Percentiles rank a stretch among this genome's conserved stretches.
These are phyloP conservation scores for Kuraishia cidri DNA, from an alignment of 805 yeast genomes.

Conservation along the genomic window DNA sequence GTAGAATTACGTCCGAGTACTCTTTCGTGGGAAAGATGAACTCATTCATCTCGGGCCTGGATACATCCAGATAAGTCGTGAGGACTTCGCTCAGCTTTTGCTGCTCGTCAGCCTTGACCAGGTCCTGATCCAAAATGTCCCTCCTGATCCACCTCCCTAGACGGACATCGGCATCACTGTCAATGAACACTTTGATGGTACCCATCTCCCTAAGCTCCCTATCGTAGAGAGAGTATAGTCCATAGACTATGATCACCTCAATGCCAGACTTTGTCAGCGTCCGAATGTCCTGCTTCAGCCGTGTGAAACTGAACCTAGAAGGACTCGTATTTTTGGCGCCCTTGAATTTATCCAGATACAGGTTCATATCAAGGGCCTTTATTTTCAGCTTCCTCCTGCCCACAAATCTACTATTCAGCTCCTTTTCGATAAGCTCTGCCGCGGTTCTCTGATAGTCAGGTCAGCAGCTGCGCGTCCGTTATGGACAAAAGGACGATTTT, in stretches of 20 bases:
- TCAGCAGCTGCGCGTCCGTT: too few relatives aligned
- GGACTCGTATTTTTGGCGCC: constrained; percentile 18
- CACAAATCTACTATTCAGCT: constrained; percentile 11
- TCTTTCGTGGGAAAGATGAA: constrained; percentile 63
- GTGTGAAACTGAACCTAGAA: constrained; percentile 28
- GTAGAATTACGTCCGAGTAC: constrained; percentile 66
- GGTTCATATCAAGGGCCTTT: constrained; percentile 14
- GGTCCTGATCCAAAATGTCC: constrained; percentile 11
- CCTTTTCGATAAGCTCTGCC: constrained; percentile 10
- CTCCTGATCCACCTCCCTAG: constrained; percentile 67
- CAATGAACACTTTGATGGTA: constrained; percentile 63
- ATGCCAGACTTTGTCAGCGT: constrained; percentile 5
- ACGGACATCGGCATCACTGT: constrained; percentile 79
- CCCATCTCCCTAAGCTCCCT: constrained; percentile 43
- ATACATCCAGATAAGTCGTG: constrained; percentile 38
- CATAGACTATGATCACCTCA: constrained; percentile 49
- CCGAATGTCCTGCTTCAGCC: constrained; percentile 11
- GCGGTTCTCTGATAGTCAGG: constrained; percentile 20
- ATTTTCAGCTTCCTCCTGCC: constrained; percentile 7
- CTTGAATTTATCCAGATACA: constrained; percentile 4
- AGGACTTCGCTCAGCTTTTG: constrained; percentile 17
- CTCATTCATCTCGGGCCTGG: constrained; percentile 60
- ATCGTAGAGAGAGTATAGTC: constrained; percentile 74
- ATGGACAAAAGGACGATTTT: too few relatives aligned
- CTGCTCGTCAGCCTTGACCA: constrained; percentile 3